These are phyloP conservation scores for Aspergillus carbonarius DNA, from an alignment of 2,329 filamentous ascomycete genomes.

Conservation along the genomic window DNA sequence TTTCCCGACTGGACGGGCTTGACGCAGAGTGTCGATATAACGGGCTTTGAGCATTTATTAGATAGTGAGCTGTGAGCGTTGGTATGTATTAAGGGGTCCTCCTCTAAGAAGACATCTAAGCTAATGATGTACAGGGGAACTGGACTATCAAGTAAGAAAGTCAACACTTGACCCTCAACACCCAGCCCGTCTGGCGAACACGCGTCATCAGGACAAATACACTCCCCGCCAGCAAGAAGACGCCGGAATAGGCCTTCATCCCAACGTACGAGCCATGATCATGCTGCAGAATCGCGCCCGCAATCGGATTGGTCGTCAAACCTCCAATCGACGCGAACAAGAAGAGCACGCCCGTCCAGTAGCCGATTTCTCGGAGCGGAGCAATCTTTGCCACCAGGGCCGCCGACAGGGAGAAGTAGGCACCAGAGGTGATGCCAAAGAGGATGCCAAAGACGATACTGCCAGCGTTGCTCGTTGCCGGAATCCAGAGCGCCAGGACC, in stretches of 20 bases:
- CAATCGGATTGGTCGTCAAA: conserved; percentile 7
- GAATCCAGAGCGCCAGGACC: conserved; percentile 10
- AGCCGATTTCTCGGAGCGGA: conserved; percentile 1
- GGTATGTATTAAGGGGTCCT: background rate
- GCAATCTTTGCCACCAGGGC: conserved; percentile 6
- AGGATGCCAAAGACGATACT: conserved; percentile 2
- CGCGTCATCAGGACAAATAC: conserved; percentile 1
- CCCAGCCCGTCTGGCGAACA: background rate
- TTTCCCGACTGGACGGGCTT: conserved; percentile 22
- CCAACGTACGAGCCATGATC: conserved; percentile 2
- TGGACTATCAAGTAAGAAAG: background rate
- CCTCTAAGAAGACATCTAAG: background rate
- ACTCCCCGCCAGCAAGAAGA: background rate
- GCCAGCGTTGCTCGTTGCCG: background rate
- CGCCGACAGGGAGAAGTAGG: conserved; percentile 3
- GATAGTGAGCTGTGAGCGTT: background rate
- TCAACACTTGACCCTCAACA: conserved; percentile 10
- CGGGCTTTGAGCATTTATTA: background rate
- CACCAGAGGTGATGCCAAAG: conserved; percentile 7
- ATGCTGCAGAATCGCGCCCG: conserved; percentile 1
- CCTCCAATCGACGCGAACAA: conserved; percentile 4
- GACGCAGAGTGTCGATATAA: background rate
- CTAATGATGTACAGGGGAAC: background rate
- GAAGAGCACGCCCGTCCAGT: conserved; percentile 5
- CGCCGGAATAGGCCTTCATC: conserved; percentile 6